These are phyloP conservation scores for Claviceps humidiphila DNA, from an alignment of 2,329 filamentous ascomycete genomes.

Conservation along the genomic window DNA sequence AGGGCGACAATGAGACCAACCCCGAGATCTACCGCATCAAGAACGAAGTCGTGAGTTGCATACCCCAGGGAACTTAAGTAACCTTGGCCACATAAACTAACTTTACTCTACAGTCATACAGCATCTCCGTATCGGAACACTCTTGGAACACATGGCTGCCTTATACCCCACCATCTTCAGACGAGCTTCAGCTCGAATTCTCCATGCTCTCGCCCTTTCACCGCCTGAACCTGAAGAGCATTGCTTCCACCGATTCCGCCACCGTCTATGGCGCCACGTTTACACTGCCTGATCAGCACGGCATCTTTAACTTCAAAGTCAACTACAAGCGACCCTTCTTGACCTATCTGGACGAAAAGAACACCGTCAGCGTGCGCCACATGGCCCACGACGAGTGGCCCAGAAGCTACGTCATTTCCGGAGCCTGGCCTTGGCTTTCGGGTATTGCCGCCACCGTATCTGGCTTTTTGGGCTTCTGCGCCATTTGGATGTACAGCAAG, in stretches of 20 bases:
- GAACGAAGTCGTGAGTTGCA: constrained; percentile 77
- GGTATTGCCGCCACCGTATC: constrained; percentile 73
- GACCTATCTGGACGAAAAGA: constrained; percentile 83
- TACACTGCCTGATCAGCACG: constrained; percentile 86
- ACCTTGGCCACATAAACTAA: background rate
- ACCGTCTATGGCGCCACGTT: constrained; percentile 66
- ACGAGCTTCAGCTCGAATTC: constrained; percentile 87
- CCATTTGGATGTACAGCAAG: constrained; percentile 69
- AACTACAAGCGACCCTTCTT: constrained; percentile 96
- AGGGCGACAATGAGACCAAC: constrained; percentile 50
- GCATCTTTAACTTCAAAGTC: constrained; percentile 96
- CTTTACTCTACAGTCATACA: constrained; percentile 49
- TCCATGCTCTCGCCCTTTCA: constrained; percentile 98
- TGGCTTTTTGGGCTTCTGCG: constrained; percentile 76
- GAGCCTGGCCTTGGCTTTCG: constrained; percentile 87
- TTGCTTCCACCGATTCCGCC: constrained; percentile 45
- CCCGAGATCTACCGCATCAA: constrained; percentile 89
- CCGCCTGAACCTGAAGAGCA: constrained; percentile 57
- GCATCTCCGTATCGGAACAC: constrained; percentile 83
- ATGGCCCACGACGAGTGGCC: constrained; percentile 97
- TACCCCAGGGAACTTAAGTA: background rate
- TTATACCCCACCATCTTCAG: constrained; percentile 55
- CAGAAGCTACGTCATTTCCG: constrained; percentile 76
- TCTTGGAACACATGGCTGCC: constrained; percentile 59
- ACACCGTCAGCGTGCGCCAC: constrained; percentile 86